phyloP scores from a whole-genome alignment of 805 yeast species.

The Suhomyces faveliae region DNA sequence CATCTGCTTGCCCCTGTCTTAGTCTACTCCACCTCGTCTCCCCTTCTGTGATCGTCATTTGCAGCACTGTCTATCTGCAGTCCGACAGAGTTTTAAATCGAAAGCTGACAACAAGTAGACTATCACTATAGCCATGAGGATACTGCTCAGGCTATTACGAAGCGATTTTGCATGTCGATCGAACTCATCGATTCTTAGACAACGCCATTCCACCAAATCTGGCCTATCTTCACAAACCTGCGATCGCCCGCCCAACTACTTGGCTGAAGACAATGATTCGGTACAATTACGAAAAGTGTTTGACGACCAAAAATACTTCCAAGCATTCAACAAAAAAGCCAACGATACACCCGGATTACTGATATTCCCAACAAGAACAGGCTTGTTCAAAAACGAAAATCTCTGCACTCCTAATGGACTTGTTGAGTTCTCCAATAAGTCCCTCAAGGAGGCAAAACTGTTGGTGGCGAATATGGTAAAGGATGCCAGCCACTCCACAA shows the following conservation, averaged over 20 bases:
- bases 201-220: neutral
- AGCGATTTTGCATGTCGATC: conserved; percentile 3
- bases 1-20: too few species aligned
- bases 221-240: neutral
- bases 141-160: conserved; percentile 3
- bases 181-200: neutral
- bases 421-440: conserved; percentile 58
- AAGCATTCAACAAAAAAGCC: conserved; percentile 41
- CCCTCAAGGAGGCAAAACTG: conserved; percentile 62
- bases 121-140: conserved; percentile 3
- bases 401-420: conserved; percentile 71
- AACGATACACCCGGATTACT: conserved; percentile 1
- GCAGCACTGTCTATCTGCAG: neutral
- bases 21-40: too few species aligned
- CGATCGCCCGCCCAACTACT: neutral
- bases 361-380: conserved; percentile 34
- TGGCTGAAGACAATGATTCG: conserved; percentile 2
- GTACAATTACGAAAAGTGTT: conserved; percentile 48
- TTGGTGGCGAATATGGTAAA: conserved; percentile 56
- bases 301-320: conserved; percentile 61
- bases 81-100: too few species aligned
- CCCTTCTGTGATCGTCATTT: neutral
- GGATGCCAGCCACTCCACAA: conserved; percentile 36
- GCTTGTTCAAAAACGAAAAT: conserved; percentile 73
- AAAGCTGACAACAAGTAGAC: too few species aligned